Percentiles rank a stretch among this genome's conserved stretches.
Evolutionary conservation across 2,329 filamentous ascomycete species (phyloP).

Genomic region (Cercospora sp.): DNA sequence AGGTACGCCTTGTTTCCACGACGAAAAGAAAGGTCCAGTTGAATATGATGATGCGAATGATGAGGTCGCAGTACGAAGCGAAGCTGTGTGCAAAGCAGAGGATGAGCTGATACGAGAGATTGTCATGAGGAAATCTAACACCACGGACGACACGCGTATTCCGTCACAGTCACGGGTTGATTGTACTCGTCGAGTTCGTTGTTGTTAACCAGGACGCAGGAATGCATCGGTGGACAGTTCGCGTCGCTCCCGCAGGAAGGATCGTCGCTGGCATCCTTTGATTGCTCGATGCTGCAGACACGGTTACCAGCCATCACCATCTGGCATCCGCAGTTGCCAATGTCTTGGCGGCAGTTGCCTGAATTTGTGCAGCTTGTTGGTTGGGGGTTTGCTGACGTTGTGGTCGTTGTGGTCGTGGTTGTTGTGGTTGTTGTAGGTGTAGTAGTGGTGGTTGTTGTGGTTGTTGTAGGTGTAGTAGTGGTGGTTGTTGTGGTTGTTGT

Average conservation of each 20-base stretch:
- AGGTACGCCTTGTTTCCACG: neutral
- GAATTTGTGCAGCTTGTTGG: neutral
- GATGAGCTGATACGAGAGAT: neutral
- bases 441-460: too few relatives aligned
- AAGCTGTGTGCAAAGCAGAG: neutral
- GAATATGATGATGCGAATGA: neutral
- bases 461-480: too few relatives aligned
- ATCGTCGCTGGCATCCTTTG: neutral
- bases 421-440: neutral
- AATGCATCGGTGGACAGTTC: neutral
- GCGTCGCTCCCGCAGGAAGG: neutral
- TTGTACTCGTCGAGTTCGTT: neutral
- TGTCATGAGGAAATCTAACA: neutral
- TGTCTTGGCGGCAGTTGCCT: neutral
- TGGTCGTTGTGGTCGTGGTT: neutral
- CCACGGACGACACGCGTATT: neutral
- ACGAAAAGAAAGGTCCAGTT: neutral
- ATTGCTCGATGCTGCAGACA: neutral
- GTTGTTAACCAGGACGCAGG: neutral
- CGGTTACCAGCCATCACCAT: neutral
- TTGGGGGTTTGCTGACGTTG: neutral
- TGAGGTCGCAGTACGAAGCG: neutral
- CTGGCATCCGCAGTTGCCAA: slow-evolving; percentile 6
- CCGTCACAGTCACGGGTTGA: neutral
- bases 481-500: too few relatives aligned